phyloP scores from a whole-genome alignment of 805 yeast species.

The Sugiyamaella valdiviana region DNA sequence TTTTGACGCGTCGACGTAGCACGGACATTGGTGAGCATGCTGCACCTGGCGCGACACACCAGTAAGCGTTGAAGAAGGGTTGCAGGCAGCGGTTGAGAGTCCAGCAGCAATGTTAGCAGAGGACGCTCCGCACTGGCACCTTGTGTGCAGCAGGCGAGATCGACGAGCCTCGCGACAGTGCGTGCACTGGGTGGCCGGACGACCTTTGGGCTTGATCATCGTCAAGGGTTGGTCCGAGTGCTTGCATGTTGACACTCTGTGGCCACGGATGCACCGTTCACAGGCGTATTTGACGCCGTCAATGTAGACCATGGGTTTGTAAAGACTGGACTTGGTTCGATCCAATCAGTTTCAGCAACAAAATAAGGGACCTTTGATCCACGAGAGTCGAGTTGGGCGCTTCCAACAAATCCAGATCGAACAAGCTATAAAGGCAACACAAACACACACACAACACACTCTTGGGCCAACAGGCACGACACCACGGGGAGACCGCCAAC shows the following conservation, averaged over 20 bases:
- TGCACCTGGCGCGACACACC: slow-evolving; percentile 1
- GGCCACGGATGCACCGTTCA: slow-evolving; percentile 93
- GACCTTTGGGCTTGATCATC: slow-evolving; percentile 93
- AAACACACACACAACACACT: too few species aligned
- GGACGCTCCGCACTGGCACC: slow-evolving; percentile 31
- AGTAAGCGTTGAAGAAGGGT: slow-evolving; percentile 10
- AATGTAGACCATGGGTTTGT: slow-evolving; percentile 90
- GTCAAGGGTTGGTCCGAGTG: slow-evolving; percentile 87
- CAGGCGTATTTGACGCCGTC: slow-evolving; percentile 96
- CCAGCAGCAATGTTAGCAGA: not conserved
- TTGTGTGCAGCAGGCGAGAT: slow-evolving; percentile 21
- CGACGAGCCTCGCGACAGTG: slow-evolving; percentile 49
- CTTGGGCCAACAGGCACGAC: too few species aligned
- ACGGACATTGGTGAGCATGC: slow-evolving; percentile 21
- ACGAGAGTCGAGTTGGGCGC: too few species aligned
- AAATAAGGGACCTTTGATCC: too few species aligned
- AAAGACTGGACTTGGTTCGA: too few species aligned
- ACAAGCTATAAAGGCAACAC: too few species aligned
- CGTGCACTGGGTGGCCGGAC: slow-evolving; percentile 88
- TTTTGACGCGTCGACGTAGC: slow-evolving; percentile 15
- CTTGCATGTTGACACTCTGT: slow-evolving; percentile 87
- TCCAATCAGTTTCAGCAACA: too few species aligned
- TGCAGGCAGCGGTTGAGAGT: not conserved
- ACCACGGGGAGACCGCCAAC: not conserved
- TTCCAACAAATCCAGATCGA: too few species aligned